These are phyloP conservation scores for Globisporangium echinulatum DNA, from an alignment of 352 stramenopile genomes.

Conservation along the genomic window DNA sequence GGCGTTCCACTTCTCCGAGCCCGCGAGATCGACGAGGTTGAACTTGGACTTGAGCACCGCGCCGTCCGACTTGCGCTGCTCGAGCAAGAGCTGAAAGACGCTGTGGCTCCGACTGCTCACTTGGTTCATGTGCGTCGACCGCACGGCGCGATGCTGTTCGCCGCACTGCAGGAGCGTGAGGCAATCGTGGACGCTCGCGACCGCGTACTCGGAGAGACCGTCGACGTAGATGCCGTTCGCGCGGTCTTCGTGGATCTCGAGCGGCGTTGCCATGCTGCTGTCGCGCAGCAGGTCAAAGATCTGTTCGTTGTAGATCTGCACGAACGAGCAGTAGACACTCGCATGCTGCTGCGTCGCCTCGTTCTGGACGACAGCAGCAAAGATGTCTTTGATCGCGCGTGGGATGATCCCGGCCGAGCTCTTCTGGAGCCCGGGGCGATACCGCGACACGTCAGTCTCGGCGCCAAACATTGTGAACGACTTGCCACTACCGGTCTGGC, in stretches of 20 bases:
- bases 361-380: conserved; percentile 58
- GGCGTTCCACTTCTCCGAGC: conserved; percentile 92
- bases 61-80: conserved; percentile 62
- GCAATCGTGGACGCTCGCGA: conserved; percentile 80
- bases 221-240: conserved; percentile 89
- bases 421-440: conserved; percentile 65
- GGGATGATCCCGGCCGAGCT: conserved; percentile 87
- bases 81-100: conserved; percentile 85
- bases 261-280: conserved; percentile 51
- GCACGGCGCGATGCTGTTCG: conserved; percentile 84
- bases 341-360: conserved; percentile 24
- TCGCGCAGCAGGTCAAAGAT: conserved; percentile 88
- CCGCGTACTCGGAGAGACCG: conserved; percentile 88
- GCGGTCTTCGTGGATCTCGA: conserved; percentile 84
- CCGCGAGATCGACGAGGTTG: conserved; percentile 92
- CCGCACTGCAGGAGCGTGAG: conserved; percentile 78
- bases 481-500: conserved; percentile 80
- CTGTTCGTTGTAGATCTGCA: conserved; percentile 92
- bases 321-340: conserved; percentile 76
- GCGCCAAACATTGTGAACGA: conserved; percentile 86
- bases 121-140: conserved; percentile 90
- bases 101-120: conserved; percentile 87
- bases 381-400: conserved; percentile 85
- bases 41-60: conserved; percentile 88
- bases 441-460: conserved; percentile 64